A percentile compares a stretch with the other conserved stretches of the same genome.
phyloP scores from a whole-genome alignment of 805 yeast species.

The Ogataea saltuana region DNA sequence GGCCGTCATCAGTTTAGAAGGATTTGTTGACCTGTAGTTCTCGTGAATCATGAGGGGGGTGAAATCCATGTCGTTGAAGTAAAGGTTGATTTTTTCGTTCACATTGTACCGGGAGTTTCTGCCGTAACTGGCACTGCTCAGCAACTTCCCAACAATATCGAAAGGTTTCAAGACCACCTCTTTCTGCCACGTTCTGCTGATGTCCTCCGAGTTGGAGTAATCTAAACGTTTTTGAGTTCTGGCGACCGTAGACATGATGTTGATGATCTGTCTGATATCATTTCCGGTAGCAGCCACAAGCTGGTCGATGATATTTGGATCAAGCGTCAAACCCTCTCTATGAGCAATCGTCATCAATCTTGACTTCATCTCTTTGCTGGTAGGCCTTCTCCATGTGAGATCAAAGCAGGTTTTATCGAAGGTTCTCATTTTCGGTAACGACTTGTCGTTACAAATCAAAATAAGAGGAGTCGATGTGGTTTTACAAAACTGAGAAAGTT shows the following conservation, averaged over 20 bases:
- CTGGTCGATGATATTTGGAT: conserved; percentile 78
- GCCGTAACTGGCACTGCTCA: conserved; percentile 61
- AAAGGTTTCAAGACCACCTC: conserved; percentile 90
- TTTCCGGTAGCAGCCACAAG: conserved; percentile 82
- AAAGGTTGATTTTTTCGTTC: conserved; percentile 82
- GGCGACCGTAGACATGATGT: conserved; percentile 81
- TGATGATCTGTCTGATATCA: conserved; percentile 93
- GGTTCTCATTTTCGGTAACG: conserved; percentile 93
- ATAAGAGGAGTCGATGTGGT: conserved; percentile 88
- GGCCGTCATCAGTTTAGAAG: conserved; percentile 36
- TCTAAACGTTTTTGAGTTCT: conserved; percentile 67
- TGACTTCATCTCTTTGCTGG: conserved; percentile 75
- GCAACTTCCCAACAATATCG: conserved; percentile 73
- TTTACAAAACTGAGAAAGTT: conserved; percentile 81
- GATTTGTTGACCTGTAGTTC: conserved; percentile 74
- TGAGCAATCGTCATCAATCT: conserved; percentile 88
- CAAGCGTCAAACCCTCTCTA: conserved; percentile 78
- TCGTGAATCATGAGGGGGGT: conserved; percentile 96
- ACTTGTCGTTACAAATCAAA: conserved; percentile 89
- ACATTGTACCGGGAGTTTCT: conserved; percentile 53
- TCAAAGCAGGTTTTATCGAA: conserved; percentile 83
- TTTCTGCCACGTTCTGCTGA: conserved; percentile 79
- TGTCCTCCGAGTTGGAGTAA: conserved; percentile 59
- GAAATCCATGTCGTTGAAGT: conserved; percentile 92
- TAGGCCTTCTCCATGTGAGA: conserved; percentile 85